These are phyloP conservation scores for Daldinia childiae DNA, from an alignment of 495 filamentous ascomycete species.

Conservation along the genomic window DNA sequence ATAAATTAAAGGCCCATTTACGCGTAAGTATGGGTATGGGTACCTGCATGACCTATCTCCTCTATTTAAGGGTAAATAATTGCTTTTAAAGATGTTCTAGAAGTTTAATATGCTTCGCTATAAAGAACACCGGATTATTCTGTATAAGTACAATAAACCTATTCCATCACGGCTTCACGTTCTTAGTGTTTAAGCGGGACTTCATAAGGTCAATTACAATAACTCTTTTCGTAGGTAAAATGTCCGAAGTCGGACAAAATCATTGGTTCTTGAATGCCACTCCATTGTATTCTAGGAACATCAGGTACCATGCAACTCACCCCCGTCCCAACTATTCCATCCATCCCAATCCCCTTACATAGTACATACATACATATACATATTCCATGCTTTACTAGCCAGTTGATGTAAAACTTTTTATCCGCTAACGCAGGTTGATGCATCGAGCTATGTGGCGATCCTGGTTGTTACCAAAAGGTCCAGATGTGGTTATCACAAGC, in stretches of 20 bases:
- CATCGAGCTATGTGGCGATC: constrained; percentile 19
- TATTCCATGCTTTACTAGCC: constrained; percentile 4
- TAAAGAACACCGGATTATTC: neutral
- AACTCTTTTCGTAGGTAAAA: neutral
- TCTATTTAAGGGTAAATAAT: too few relatives aligned
- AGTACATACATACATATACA: neutral
- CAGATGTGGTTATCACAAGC: neutral
- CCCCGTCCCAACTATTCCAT: neutral
- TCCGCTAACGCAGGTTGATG: constrained; percentile 20
- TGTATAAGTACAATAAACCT: neutral
- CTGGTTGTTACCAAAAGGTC: constrained; percentile 11
- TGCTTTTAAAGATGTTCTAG: too few relatives aligned
- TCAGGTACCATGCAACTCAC: constrained; percentile 18
- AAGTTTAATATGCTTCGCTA: too few relatives aligned
- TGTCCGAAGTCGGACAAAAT: constrained; percentile 36
- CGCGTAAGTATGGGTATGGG: neutral
- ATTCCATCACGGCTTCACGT: neutral
- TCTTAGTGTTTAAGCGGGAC: neutral
- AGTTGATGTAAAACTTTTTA: constrained; percentile 24
- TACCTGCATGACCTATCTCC: neutral
- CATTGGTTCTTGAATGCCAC: constrained; percentile 19
- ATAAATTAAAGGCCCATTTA: too few relatives aligned
- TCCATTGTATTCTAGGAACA: constrained; percentile 6
- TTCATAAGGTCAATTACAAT: neutral
- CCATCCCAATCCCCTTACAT: constrained; percentile 2